Percentiles rank a stretch among this genome's conserved stretches.
These are phyloP conservation scores for Citrus unshiu DNA, from an alignment of 345 rosid species.

Conservation along the genomic window DNA sequence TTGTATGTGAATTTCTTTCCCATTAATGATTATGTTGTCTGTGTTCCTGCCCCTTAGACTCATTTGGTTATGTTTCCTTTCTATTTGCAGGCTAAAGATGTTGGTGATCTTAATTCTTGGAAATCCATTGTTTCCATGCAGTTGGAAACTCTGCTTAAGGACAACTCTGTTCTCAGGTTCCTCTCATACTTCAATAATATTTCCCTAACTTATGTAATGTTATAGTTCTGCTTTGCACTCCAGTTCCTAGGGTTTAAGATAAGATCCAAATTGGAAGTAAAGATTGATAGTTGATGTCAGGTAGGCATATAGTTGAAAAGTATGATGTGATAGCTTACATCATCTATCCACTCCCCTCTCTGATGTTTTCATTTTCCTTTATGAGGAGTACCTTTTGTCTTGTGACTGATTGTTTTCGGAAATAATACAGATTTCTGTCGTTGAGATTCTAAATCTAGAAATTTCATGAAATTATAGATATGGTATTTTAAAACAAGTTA, in stretches of 20 bases:
- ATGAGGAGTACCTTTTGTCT: too few relatives aligned
- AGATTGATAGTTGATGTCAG: not conserved
- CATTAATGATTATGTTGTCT: not conserved
- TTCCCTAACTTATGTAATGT: slow-evolving; percentile 1
- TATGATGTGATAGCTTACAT: not conserved
- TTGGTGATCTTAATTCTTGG: slow-evolving; percentile 71
- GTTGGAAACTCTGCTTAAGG: slow-evolving; percentile 40
- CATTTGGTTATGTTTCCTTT: not conserved
- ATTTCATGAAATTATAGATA: not conserved
- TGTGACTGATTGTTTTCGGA: too few relatives aligned
- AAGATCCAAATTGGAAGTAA: not conserved
- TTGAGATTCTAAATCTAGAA: not conserved
- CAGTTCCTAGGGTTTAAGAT: not conserved
- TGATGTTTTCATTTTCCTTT: too few relatives aligned
- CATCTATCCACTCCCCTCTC: not conserved
- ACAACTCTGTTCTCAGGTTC: slow-evolving; percentile 62
- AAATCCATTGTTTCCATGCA: slow-evolving; percentile 45
- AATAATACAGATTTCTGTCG: not conserved
- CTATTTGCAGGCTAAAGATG: slow-evolving; percentile 56
- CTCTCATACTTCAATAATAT: slow-evolving; percentile 2
- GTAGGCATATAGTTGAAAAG: not conserved
- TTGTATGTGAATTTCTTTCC: slow-evolving; percentile 36
- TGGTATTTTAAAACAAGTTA: not conserved
- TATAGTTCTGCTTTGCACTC: not conserved
- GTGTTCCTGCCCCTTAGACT: not conserved